Evolutionary conservation across 805 yeast genomes (phyloP).

Genomic region (Zygotorulaspora danielsina): DNA sequence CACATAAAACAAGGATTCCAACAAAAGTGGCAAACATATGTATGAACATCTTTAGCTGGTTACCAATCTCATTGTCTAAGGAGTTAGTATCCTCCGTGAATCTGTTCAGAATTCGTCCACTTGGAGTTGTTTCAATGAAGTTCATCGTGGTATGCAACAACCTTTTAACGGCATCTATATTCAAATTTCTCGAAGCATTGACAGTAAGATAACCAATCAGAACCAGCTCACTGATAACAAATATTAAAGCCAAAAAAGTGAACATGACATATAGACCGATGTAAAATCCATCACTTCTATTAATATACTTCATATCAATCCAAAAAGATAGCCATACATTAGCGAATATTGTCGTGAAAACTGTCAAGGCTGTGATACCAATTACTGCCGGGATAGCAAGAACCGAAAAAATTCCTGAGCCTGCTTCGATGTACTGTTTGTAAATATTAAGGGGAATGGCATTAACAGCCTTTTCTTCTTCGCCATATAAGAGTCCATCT

Average conservation of each 20-base stretch:
- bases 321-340: conserved; percentile 84
- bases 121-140: conserved; percentile 79
- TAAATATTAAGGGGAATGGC: conserved; percentile 37
- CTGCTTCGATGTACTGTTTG: conserved; percentile 32
- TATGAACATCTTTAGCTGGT: conserved; percentile 59
- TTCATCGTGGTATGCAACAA: conserved; percentile 77
- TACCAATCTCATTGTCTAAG: conserved; percentile 73
- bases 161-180: conserved; percentile 53
- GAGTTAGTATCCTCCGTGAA: conserved; percentile 75
- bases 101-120: conserved; percentile 79
- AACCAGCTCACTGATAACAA: conserved; percentile 42
- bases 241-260: conserved; percentile 45
- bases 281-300: conserved; percentile 51
- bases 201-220: conserved; percentile 48
- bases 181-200: conserved; percentile 55
- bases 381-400: conserved; percentile 30
- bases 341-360: conserved; percentile 54
- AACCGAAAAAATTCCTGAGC: conserved; percentile 42
- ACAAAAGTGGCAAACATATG: conserved; percentile 50
- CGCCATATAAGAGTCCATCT: conserved; percentile 13
- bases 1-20: conserved; percentile 63
- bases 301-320: conserved; percentile 53
- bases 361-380: conserved; percentile 32
- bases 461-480: conserved; percentile 40
- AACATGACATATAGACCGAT: conserved; percentile 70